A percentile compares a stretch with the other conserved stretches of the same genome.
phyloP scores from a whole-genome alignment of 2,329 filamentous ascomycete species.

The Microsporum ferrugineum region DNA sequence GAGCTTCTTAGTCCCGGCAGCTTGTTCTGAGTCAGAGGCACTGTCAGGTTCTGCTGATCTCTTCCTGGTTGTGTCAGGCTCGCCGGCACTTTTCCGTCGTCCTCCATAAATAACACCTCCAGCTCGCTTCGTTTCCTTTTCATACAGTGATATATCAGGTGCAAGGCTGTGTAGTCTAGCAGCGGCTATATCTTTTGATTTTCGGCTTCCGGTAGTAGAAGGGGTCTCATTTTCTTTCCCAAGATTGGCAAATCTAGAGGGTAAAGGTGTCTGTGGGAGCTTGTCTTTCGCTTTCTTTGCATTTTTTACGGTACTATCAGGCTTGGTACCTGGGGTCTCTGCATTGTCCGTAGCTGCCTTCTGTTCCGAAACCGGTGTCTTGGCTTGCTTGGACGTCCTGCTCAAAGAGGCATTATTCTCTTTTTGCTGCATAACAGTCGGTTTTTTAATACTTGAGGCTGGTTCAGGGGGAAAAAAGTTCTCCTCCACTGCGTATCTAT shows the following conservation, averaged over 20 bases:
- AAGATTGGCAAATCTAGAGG: slow-evolving; percentile 40
- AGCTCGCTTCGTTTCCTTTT: slow-evolving; percentile 82
- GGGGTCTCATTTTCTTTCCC: slow-evolving; percentile 81
- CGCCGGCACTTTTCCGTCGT: slow-evolving; percentile 33
- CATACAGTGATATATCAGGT: slow-evolving; percentile 76
- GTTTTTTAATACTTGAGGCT: slow-evolving; percentile 10
- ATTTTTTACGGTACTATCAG: slow-evolving; percentile 17
- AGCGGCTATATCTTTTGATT: slow-evolving; percentile 78
- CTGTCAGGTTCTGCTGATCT: slow-evolving; percentile 38
- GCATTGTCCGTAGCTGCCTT: slow-evolving; percentile 8
- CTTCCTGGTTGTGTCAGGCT: slow-evolving; percentile 26
- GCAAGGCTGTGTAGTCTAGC: slow-evolving; percentile 64
- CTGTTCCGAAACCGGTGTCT: slow-evolving; percentile 11
- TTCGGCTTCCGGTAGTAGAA: slow-evolving; percentile 62
- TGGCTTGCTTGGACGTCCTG: slow-evolving; percentile 6
- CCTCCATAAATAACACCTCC: slow-evolving; percentile 54
- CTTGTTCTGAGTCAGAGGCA: slow-evolving; percentile 36
- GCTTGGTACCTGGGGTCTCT: neutral
- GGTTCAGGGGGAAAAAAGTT: slow-evolving; percentile 45
- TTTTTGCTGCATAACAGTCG: slow-evolving; percentile 26
- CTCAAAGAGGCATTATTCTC: slow-evolving; percentile 21
- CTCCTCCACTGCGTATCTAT: slow-evolving; percentile 60
- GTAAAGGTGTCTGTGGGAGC: slow-evolving; percentile 43
- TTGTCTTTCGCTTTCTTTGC: slow-evolving; percentile 21
- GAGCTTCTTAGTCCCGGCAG: slow-evolving; percentile 49